phyloP scores from a whole-genome alignment of 2,329 filamentous ascomycete species.

The Talaromyces sp. region DNA sequence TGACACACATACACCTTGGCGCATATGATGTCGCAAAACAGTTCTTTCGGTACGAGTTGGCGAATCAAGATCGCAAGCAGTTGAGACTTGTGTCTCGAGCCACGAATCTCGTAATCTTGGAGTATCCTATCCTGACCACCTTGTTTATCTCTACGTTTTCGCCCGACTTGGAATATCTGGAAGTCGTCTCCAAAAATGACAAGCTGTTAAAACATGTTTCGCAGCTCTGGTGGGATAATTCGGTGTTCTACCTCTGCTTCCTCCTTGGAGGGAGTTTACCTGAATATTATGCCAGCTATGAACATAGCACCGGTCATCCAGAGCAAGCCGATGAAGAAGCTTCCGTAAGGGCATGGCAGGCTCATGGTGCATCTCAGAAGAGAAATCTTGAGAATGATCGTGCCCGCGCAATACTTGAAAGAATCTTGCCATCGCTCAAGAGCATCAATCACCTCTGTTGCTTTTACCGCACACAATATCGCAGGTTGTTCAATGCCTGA shows the following conservation, averaged over 20 bases:
- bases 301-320: too few relatives aligned
- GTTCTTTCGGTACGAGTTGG: not conserved
- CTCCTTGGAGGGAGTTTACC: too few relatives aligned
- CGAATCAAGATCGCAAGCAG: not conserved
- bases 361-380: not conserved
- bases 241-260: not conserved
- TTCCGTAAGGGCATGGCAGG: not conserved
- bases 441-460: not conserved
- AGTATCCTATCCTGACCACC: not conserved
- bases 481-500: too few relatives aligned
- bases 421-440: not conserved
- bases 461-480: not conserved
- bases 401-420: not conserved
- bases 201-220: slow-evolving; percentile 6
- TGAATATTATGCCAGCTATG: too few relatives aligned
- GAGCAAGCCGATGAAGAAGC: too few relatives aligned
- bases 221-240: slow-evolving; percentile 7
- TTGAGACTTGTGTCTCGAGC: slow-evolving; percentile 3
- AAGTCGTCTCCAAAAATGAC: not conserved
- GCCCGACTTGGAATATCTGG: slow-evolving; percentile 7
- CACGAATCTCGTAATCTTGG: not conserved
- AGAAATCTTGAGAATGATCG: not conserved
- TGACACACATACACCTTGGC: not conserved
- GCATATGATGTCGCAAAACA: not conserved
- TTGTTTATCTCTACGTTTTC: slow-evolving; percentile 5